Percentiles rank a stretch among this genome's conserved stretches.
Evolutionary conservation across 139 green algal species (phyloP).

Genomic region (Edaphochlamys debaryana): DNA sequence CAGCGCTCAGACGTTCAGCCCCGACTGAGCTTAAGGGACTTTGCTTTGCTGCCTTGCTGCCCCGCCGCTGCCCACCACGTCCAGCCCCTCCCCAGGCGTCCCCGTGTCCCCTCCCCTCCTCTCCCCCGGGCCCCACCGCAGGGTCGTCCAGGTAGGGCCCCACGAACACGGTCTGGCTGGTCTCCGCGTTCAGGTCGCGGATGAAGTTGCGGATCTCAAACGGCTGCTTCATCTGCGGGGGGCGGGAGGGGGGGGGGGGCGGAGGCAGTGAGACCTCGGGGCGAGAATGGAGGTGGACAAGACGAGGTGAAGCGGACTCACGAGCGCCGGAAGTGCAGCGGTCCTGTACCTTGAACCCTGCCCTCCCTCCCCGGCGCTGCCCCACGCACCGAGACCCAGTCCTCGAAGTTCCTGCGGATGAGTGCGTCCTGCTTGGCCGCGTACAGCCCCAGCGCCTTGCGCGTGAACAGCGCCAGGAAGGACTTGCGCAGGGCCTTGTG

Average conservation of each 20-base stretch:
- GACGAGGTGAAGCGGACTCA: too few species aligned
- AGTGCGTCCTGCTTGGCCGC: constrained; percentile 79
- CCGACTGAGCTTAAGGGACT: background rate
- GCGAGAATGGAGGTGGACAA: too few species aligned
- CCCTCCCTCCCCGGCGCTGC: background rate
- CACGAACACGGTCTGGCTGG: constrained; percentile 85
- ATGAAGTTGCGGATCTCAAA: constrained; percentile 56
- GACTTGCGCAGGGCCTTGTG: constrained; percentile 87
- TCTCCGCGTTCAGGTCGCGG: constrained; percentile 80
- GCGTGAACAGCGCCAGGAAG: constrained; percentile 89
- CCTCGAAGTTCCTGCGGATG: constrained; percentile 67
- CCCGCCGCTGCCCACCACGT: too few species aligned
- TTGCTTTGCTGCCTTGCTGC: too few species aligned
- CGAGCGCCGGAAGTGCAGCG: too few species aligned
- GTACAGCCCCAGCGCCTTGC: constrained; percentile 83
- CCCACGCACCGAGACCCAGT: constrained; percentile 58
- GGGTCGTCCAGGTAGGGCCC: constrained; percentile 86
- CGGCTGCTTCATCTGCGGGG: constrained; percentile 1
- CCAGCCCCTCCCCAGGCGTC: too few species aligned
- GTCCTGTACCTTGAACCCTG: too few species aligned
- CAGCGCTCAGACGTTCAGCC: background rate
- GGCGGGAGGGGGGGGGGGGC: background rate
- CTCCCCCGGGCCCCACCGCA: background rate
- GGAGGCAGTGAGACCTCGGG: background rate
- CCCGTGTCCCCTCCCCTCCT: too few species aligned